Base-by-base conservation (phyloP, 345 rosid species). In the Limnanthes douglasii region DNA sequence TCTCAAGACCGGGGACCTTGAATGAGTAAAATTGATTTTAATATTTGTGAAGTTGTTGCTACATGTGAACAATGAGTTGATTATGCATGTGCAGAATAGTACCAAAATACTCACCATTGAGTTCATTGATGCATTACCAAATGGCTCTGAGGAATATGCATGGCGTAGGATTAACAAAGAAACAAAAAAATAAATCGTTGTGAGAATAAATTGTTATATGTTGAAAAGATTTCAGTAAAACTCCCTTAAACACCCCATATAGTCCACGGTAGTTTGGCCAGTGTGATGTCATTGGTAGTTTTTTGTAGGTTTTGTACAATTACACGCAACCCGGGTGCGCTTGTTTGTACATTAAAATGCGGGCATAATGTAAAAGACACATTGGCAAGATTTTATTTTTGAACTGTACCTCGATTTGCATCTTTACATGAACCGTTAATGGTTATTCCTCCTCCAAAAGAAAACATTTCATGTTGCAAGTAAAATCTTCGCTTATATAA, bases 91-190 rank as follows among this genome's bases (percentile, higher is more conserved):
- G 56, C 64, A 83, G 55, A 81, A 81, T 64, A 92, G 86, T 48
- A 72, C 93, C 30, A 92, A 88, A 0, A 67, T 85, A 58, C 88
- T 92, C 42, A 81, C 94, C n/a, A 70, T 53, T 74, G 94, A 92
- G 43, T 92, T 64, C 62, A 78, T 85, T 52, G 90, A 78, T 62
- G 74, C 93, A 61, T 63, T 85, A 33, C 93, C 90, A 21, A 75
- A 75, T 61, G 99, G 90, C 40, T 92, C 94, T 96, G 78, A 85
- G 61, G 96, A 85, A 25, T 85, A 81, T 45, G 96, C 96, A 0
- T 92, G 99, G 99, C 96, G 57, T 25, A 67, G 93, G 61, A 81
- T 92, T 59, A 92, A 92, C 54, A 85, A 81, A 57, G 96, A 93
- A 63, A 57, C 69, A 31, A 75, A 48, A 17, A 80, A 84, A 93